Base-by-base conservation (phyloP, 23 red algal species). In the Agarophyton chilense region DNA sequence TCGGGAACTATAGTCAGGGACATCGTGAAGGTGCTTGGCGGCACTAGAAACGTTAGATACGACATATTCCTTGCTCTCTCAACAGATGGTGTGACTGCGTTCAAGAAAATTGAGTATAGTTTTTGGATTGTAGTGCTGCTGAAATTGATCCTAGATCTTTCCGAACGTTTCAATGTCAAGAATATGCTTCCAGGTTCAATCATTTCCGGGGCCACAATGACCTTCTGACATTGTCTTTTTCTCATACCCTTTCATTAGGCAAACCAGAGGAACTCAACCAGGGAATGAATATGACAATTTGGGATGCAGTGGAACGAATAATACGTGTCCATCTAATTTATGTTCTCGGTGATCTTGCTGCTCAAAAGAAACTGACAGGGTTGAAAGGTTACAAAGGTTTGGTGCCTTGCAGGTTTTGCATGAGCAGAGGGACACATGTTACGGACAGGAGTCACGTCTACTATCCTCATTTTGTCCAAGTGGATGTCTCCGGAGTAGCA, bases 311-410 rank as follows among this genome's bases (percentile, higher is more conserved):
- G 4, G 1, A 10, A 26, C 4, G 71, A 44, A 39, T 4, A 52
- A 40, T 49, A 16, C 34, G 71, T 4, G 71, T 77, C 2, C 71
- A 77, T 77, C 71, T 77, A 2, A 4, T 77, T 1, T 77, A 40
- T 34, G 41, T 41, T 8, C 10, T 79, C n/a, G 79, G 22, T 25
- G 51, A 83, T 46, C 44, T 83, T 14, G 50, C 53, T 9, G 79
- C 79, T 25, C 9, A 44, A 32, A 83, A 66, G 36, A 83, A 83
- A 39, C 10, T 83, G 0, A 62, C 52, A 9, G 10, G 42, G 9
- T 56, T 83, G 9, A 83, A 83, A 39, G 55, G 79, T 7, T n/a
- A 44, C 19, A 83, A 83, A 44, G 52, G 11, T 17, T 24, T 83
- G 17, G 40, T 43, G 0, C 79, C 56, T 17, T 83, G 79, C 10